Evolutionary conservation across 2,329 filamentous ascomycete genomes (phyloP).

Genomic region (Chaetomiaceae sp.): DNA sequence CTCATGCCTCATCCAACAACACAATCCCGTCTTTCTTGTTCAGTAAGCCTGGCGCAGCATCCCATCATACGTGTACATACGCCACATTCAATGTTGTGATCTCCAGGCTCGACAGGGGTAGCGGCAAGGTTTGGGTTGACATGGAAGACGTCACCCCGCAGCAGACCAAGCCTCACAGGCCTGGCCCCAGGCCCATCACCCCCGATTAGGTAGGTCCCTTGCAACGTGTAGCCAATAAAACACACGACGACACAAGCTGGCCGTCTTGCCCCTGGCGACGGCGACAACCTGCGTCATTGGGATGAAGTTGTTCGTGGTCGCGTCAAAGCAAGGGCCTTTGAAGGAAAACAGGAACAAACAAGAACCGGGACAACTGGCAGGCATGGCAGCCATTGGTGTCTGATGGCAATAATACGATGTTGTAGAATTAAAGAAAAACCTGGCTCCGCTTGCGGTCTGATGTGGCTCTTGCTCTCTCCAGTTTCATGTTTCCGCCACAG

Average conservation of each 20-base stretch:
- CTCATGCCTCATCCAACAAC: too few species aligned
- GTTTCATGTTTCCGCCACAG: background rate
- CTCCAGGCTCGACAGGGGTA: background rate
- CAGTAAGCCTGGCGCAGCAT: background rate
- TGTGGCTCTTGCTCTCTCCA: too few species aligned
- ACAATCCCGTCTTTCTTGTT: background rate
- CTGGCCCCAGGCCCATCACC: background rate
- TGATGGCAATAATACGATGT: too few species aligned
- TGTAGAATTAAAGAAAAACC: background rate
- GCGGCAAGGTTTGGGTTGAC: background rate
- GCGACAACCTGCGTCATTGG: background rate
- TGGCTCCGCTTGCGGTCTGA: background rate
- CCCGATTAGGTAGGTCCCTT: too few species aligned
- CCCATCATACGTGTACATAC: background rate
- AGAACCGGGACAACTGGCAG: background rate
- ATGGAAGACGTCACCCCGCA: constrained; percentile 28
- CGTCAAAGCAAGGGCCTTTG: background rate
- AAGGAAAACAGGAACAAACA: constrained; percentile 1
- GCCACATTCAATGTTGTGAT: constrained; percentile 4
- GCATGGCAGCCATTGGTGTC: too few species aligned
- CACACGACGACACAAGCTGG: too few species aligned
- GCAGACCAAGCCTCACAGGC: constrained; percentile 15
- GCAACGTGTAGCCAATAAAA: constrained; percentile 23
- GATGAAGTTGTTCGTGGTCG: too few species aligned
- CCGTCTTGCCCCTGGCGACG: background rate